Evolutionary conservation across 441 rosid species (phyloP).

Genomic region (Syzygium syzygioides): DNA sequence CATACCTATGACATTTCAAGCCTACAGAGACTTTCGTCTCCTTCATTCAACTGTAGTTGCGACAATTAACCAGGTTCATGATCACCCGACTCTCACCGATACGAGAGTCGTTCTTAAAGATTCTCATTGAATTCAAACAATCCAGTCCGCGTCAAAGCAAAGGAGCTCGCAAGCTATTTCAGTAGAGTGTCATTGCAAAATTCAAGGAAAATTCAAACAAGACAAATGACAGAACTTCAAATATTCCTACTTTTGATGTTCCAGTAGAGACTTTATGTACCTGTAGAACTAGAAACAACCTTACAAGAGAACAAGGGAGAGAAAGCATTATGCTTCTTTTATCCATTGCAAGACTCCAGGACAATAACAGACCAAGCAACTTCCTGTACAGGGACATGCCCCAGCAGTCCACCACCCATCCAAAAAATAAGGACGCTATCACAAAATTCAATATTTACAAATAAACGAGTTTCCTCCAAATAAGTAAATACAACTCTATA

Average conservation of each 20-base stretch:
- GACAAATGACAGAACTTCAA: not conserved
- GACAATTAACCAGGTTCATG: not conserved
- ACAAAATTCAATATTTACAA: constrained; percentile 37
- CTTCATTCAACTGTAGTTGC: not conserved
- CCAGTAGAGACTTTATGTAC: not conserved
- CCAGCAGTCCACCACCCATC: not conserved
- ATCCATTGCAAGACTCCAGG: not conserved
- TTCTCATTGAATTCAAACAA: not conserved
- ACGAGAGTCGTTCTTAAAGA: not conserved
- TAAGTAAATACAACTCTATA: constrained; percentile 1
- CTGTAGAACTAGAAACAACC: not conserved
- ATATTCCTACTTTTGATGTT: not conserved
- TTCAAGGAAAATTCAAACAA: not conserved
- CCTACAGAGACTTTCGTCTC: not conserved
- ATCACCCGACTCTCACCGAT: not conserved
- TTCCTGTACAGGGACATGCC: constrained; percentile 32
- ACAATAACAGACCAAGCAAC: constrained; percentile 25
- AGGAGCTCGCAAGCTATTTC: not conserved
- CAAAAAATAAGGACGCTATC: not conserved
- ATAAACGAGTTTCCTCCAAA: constrained; percentile 10
- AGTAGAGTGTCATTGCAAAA: not conserved
- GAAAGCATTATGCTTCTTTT: not conserved
- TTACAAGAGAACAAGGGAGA: not conserved
- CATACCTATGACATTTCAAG: not conserved
- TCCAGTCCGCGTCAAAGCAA: not conserved